phyloP scores from a whole-genome alignment of 768 basidiomycete genomes.

The Boletellus ananas region DNA sequence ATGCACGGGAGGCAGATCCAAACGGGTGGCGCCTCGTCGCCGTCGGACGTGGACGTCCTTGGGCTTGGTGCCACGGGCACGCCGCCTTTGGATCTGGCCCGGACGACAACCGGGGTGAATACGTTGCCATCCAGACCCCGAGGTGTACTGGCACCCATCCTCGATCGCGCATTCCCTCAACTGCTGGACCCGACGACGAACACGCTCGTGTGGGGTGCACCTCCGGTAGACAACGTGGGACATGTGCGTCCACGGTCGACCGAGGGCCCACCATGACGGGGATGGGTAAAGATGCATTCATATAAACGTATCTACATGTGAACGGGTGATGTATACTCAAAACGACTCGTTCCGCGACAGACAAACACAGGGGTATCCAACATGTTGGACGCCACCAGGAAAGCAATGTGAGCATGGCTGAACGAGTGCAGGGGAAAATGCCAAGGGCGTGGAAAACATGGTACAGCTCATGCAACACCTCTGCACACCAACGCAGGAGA shows the following conservation, averaged over 20 bases:
- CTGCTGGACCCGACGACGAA: constrained; percentile 58
- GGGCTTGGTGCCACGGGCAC: neutral
- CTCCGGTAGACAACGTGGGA: constrained; percentile 60
- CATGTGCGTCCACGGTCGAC: constrained; percentile 29
- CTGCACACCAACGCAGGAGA: constrained; percentile 64
- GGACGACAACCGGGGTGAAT: neutral
- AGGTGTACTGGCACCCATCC: constrained; percentile 44
- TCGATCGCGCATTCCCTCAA: constrained; percentile 45
- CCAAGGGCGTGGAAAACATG: neutral
- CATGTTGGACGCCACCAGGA: neutral
- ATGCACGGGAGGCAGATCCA: constrained; percentile 20
- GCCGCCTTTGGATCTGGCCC: neutral
- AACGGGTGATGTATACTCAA: neutral
- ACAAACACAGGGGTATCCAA: neutral
- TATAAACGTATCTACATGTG: neutral
- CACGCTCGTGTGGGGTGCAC: constrained; percentile 72
- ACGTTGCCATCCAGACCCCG: constrained; percentile 31
- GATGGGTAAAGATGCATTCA: neutral
- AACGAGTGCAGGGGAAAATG: neutral
- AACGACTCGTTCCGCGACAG: constrained; percentile 1
- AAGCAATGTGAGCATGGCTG: neutral
- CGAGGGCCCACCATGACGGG: neutral
- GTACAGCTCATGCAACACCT: constrained; percentile 42
- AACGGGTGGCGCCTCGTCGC: neutral
- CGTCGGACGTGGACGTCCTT: constrained; percentile 17